Percentiles rank a stretch among this genome's conserved stretches.
These are phyloP conservation scores for Neonectria magnoliae DNA, from an alignment of 2,329 filamentous ascomycete species.

Conservation along the genomic window DNA sequence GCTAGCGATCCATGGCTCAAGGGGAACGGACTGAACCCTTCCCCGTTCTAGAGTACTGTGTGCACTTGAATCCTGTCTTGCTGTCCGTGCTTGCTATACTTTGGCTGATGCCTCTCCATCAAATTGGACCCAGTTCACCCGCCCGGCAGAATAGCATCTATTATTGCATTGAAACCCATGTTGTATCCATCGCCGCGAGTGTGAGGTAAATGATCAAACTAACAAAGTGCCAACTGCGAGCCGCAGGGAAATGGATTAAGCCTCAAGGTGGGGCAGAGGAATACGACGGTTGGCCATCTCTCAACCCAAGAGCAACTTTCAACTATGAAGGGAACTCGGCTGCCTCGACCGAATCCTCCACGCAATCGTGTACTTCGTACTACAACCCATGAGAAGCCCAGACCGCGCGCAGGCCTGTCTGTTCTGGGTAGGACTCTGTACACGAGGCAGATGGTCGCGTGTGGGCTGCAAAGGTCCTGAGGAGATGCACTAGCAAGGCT, in stretches of 20 bases:
- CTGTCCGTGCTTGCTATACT: conserved; percentile 1
- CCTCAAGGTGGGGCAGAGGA: conserved; percentile 2
- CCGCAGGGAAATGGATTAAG: conserved; percentile 4
- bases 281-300: not conserved
- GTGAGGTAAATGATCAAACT: not conserved
- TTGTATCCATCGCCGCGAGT: not conserved
- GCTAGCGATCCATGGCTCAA: conserved; percentile 19
- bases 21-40: not conserved
- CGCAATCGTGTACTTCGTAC: not conserved
- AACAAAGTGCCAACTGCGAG: not conserved
- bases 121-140: not conserved
- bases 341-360: conserved; percentile 1
- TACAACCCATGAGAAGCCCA: not conserved
- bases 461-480: not conserved
- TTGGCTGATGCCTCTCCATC: not conserved
- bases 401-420: not conserved
- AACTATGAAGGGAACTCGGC: not conserved
- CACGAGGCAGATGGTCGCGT: conserved; percentile 10
- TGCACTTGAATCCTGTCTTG: not conserved
- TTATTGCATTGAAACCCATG: not conserved
- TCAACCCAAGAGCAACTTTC: not conserved
- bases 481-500: conserved; percentile 17
- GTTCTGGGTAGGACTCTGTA: not conserved
- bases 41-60: not conserved
- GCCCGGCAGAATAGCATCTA: not conserved